These are phyloP conservation scores for Backusella morwellensis DNA, from an alignment of 192 early-diverging fungal genomes.

Conservation along the genomic window DNA sequence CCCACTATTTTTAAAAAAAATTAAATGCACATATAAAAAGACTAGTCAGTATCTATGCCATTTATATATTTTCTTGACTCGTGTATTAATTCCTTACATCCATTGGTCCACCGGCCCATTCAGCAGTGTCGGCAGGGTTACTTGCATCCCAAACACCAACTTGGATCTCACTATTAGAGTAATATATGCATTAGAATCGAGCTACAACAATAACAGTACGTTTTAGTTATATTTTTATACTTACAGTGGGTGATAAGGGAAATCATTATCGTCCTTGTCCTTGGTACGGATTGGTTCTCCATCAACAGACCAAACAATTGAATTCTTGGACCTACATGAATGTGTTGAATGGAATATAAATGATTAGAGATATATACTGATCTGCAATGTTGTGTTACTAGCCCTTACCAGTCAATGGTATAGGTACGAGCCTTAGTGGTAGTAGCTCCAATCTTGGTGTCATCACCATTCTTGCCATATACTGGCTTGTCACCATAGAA, in stretches of 20 bases:
- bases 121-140: slow-evolving; percentile 6
- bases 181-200: slow-evolving; percentile 16
- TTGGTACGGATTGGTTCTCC: slow-evolving; percentile 35
- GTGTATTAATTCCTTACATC: slow-evolving; percentile 18
- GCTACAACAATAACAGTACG: slow-evolving; percentile 15
- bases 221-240: neutral
- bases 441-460: neutral
- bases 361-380: neutral
- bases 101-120: slow-evolving; percentile 28
- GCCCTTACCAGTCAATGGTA: slow-evolving; percentile 33
- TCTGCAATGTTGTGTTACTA: neutral
- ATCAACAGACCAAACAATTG: slow-evolving; percentile 42
- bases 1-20: neutral
- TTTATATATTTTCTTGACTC: neutral
- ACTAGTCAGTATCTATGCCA: neutral
- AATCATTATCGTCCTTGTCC: neutral
- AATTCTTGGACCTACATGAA: neutral
- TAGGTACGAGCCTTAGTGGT: slow-evolving; percentile 38
- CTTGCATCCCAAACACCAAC: slow-evolving; percentile 46
- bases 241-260: slow-evolving; percentile 28
- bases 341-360: neutral
- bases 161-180: slow-evolving; percentile 13
- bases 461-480: slow-evolving; percentile 14
- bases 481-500: slow-evolving; percentile 26
- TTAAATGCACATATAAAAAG: neutral